Conservation (phyloP, 129 eudicot species). For the Flaveria robusta region DNA sequence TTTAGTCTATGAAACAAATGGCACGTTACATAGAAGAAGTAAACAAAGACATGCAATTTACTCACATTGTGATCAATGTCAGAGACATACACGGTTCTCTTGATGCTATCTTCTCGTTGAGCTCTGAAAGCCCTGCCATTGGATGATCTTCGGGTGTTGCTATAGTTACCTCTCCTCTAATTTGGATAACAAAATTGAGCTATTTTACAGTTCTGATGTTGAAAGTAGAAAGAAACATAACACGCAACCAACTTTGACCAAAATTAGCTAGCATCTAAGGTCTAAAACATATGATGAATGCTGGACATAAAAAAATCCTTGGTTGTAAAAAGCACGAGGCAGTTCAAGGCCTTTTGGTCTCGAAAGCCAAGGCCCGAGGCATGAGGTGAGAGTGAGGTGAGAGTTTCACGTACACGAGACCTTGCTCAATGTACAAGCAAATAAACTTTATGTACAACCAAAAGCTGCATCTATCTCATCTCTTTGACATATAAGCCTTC, state of each 20-base stretch:
- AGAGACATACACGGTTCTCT: constrained; percentile 88
- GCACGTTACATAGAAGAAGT: constrained; percentile 6
- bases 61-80: constrained; percentile 91
- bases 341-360: background rate
- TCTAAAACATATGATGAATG: background rate
- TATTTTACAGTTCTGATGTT: background rate
- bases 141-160: constrained; percentile 58
- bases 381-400: too few relatives aligned
- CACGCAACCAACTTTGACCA: background rate
- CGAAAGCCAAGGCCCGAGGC: background rate
- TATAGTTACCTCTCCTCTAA: constrained; percentile 70
- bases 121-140: constrained; percentile 58
- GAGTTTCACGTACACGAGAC: too few relatives aligned
- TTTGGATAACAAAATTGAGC: background rate
- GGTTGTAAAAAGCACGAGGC: background rate
- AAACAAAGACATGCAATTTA: constrained; percentile 9
- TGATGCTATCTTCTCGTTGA: constrained; percentile 94
- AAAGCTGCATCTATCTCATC: background rate
- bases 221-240: background rate
- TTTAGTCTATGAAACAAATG: constrained; percentile 4
- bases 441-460: background rate
- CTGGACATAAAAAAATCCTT: background rate
- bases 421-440: too few relatives aligned
- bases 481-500: background rate
- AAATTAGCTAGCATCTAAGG: background rate